Evolutionary conservation across 129 eudicot genomes (phyloP).

Genomic region (Artemisia tridentata): DNA sequence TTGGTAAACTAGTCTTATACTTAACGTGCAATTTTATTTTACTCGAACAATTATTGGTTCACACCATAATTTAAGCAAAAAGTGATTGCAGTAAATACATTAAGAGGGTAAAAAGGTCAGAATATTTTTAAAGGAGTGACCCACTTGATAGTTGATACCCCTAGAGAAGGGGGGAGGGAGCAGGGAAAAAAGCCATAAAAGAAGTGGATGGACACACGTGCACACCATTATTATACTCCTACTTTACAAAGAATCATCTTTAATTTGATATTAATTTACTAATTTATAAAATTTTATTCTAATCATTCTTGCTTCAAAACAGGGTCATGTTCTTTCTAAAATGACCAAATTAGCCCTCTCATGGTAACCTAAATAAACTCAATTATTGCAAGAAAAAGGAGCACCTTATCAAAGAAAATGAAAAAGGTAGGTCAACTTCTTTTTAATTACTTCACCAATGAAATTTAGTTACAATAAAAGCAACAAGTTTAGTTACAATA

Average conservation of each 20-base stretch:
- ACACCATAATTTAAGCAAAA: no score
- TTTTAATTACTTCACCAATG: conserved; percentile 7
- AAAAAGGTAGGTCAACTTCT: conserved; percentile 19
- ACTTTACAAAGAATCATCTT: conserved; percentile 33
- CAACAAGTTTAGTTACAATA: no score
- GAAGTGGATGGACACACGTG: conserved; percentile 88
- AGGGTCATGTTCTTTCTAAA: conserved; percentile 25
- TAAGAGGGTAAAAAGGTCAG: conserved; percentile 24
- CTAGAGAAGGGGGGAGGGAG: conserved; percentile 17
- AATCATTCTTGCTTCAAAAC: conserved; percentile 35
- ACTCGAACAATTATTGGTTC: no score
- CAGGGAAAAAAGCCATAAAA: conserved; percentile 37
- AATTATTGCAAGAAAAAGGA: conserved; percentile 16
- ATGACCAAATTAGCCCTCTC: conserved; percentile 10
- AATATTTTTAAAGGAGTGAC: conserved; percentile 32
- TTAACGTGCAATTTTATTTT: no score
- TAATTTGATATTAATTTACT: conserved; percentile 11
- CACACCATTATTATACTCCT: conserved; percentile 46
- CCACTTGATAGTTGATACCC: conserved; percentile 53
- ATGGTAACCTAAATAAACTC: background rate
- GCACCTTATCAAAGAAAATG: conserved; percentile 26
- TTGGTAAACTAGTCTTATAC: no score
- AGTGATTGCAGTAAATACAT: conserved; percentile 19
- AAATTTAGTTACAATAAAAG: background rate
- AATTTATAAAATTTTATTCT: background rate